Evolutionary conservation across 768 basidiomycete genomes (phyloP).

Genomic region (Crassisporium funariophilum): DNA sequence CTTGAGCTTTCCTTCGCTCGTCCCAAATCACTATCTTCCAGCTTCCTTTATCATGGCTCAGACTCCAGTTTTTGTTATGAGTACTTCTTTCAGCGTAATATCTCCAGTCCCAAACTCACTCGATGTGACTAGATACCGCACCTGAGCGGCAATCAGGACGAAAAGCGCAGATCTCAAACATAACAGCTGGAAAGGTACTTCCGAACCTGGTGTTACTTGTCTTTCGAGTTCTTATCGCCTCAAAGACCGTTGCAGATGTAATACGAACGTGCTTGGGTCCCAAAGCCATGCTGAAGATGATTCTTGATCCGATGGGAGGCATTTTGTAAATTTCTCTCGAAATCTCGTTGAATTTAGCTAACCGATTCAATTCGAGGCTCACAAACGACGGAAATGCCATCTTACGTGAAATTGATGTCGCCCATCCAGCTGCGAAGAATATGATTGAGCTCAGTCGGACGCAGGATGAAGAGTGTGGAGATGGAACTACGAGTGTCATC

Average conservation of each 20-base stretch:
- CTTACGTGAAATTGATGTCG: constrained; percentile 96
- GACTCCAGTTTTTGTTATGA: constrained; percentile 85
- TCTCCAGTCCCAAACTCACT: background rate
- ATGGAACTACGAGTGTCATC: constrained; percentile 98
- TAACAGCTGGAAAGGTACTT: constrained; percentile 91
- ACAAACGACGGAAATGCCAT: constrained; percentile 99
- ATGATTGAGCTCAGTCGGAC: constrained; percentile 99
- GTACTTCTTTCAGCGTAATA: constrained; percentile 39
- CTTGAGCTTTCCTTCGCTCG: no score
- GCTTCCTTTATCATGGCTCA: constrained; percentile 68
- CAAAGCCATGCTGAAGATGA: constrained; percentile 99
- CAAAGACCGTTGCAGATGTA: constrained; percentile 94
- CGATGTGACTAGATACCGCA: constrained; percentile 67
- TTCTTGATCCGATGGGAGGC: constrained; percentile 97
- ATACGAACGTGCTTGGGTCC: constrained; percentile 97
- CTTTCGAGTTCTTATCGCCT: constrained; percentile 1
- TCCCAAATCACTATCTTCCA: no score
- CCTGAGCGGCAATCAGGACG: constrained; percentile 93
- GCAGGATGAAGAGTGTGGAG: constrained; percentile 98
- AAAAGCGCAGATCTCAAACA: constrained; percentile 96
- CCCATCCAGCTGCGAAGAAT: constrained; percentile 98
- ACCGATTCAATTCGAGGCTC: constrained; percentile 50
- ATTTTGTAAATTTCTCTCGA: constrained; percentile 70
- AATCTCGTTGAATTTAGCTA: constrained; percentile 3
- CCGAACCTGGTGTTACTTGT: background rate